Conservation (phyloP, 1,284 basidiomycete species). For the Tylopilus sp. region DNA sequence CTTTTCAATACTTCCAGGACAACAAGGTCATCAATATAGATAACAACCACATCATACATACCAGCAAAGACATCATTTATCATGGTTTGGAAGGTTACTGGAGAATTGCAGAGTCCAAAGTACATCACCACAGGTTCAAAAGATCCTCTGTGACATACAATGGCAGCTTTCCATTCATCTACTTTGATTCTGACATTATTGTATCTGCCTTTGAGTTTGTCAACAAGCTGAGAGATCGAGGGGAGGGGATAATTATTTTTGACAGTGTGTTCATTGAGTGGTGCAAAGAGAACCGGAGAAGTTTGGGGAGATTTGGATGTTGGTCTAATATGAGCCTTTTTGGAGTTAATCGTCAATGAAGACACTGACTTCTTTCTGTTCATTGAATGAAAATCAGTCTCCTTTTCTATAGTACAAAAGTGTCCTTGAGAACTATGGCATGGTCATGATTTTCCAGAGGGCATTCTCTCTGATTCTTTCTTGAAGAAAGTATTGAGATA, state of each 20-base stretch:
- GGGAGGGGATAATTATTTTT: too few relatives aligned
- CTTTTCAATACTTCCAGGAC: too few relatives aligned
- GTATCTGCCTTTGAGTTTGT: neutral
- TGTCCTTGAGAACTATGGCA: neutral
- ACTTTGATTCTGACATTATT: conserved; percentile 2
- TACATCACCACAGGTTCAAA: conserved; percentile 50
- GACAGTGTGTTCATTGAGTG: conserved; percentile 41
- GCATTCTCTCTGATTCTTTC: conserved; percentile 5
- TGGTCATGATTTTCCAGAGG: neutral
- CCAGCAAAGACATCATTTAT: too few relatives aligned
- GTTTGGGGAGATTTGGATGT: neutral
- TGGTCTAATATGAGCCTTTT: conserved; percentile 7
- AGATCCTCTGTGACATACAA: conserved; percentile 24
- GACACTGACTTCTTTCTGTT: conserved; percentile 1
- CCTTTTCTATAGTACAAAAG: neutral
- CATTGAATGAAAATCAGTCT: neutral
- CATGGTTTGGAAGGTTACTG: neutral
- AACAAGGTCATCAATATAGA: too few relatives aligned
- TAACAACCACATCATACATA: too few relatives aligned
- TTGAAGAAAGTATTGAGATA: neutral
- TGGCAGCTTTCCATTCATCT: neutral
- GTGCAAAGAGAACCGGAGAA: neutral
- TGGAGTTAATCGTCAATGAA: conserved; percentile 22
- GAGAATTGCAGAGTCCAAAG: conserved; percentile 44
- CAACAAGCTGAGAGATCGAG: too few relatives aligned